Evolutionary conservation across 2,329 filamentous ascomycete genomes (phyloP).

Genomic region (Botrytis paeoniae): DNA sequence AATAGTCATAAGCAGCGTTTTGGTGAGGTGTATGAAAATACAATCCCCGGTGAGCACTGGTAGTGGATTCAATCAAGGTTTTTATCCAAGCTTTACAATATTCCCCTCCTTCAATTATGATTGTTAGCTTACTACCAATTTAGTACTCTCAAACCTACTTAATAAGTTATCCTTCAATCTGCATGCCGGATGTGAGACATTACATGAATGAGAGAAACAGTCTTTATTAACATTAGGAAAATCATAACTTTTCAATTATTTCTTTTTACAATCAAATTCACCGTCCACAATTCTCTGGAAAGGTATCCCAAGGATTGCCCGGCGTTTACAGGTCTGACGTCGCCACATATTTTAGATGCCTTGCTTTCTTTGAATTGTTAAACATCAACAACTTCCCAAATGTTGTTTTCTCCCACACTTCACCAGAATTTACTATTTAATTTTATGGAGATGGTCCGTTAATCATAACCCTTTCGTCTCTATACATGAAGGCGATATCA

Average conservation of each 20-base stretch:
- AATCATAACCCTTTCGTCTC: not conserved
- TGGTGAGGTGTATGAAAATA: not conserved
- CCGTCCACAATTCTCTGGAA: not conserved
- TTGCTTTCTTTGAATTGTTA: not conserved
- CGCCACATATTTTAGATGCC: slow-evolving; percentile 10
- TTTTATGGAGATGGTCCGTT: slow-evolving; percentile 2
- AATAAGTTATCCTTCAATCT: not conserved
- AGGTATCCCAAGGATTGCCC: slow-evolving; percentile 1
- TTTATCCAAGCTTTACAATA: not conserved
- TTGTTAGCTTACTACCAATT: not conserved
- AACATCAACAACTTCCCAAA: slow-evolving; percentile 9
- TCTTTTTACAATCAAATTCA: not conserved
- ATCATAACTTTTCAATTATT: not conserved
- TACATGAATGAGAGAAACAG: not conserved
- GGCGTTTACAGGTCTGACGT: not conserved
- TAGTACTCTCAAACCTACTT: not conserved
- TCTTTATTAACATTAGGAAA: not conserved
- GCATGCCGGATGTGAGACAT: not conserved
- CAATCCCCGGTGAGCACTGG: not conserved
- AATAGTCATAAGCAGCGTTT: not conserved
- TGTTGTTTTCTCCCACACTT: slow-evolving; percentile 1
- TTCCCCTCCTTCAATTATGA: not conserved
- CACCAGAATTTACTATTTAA: slow-evolving; percentile 2
- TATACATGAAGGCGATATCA: slow-evolving; percentile 23
- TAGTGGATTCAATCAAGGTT: not conserved